Evolutionary conservation across 768 basidiomycete genomes (phyloP).

Genomic region (Suillus subalutaceus): DNA sequence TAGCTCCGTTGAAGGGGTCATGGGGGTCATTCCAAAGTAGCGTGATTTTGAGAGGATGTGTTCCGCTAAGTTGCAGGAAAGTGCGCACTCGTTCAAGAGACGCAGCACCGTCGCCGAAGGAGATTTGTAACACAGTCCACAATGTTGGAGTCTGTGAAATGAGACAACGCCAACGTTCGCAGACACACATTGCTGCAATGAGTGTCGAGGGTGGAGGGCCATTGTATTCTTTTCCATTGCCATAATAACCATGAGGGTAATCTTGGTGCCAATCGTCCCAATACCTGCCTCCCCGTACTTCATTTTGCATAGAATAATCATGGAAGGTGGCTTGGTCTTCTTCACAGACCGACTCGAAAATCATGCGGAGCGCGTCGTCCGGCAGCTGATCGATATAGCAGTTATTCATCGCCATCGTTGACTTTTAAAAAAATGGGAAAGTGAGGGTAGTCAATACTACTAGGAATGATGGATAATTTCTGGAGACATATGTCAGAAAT

Average conservation of each 20-base stretch:
- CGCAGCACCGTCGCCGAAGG: background rate
- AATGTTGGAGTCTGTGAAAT: background rate
- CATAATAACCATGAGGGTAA: background rate
- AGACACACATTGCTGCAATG: background rate
- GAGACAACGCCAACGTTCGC: background rate
- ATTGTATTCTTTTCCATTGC: background rate
- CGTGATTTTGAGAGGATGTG: background rate
- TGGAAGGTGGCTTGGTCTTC: background rate
- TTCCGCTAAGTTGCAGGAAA: background rate
- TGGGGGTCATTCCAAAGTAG: background rate
- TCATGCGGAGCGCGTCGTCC: background rate
- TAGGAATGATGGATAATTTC: background rate
- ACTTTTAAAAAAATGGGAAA: background rate
- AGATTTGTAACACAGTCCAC: background rate
- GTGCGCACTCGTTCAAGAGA: background rate
- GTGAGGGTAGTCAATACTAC: background rate
- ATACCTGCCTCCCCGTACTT: background rate
- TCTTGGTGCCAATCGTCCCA: background rate
- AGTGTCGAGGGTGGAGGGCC: background rate
- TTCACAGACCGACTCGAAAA: background rate
- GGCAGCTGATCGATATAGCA: background rate
- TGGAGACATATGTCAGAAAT: constrained; percentile 32
- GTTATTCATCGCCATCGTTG: background rate
- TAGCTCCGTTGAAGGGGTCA: background rate
- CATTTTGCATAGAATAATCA: background rate